Evolutionary conservation across 208 protist genomes (phyloP).

Genomic region (Blastocrithidia nonstop): DNA sequence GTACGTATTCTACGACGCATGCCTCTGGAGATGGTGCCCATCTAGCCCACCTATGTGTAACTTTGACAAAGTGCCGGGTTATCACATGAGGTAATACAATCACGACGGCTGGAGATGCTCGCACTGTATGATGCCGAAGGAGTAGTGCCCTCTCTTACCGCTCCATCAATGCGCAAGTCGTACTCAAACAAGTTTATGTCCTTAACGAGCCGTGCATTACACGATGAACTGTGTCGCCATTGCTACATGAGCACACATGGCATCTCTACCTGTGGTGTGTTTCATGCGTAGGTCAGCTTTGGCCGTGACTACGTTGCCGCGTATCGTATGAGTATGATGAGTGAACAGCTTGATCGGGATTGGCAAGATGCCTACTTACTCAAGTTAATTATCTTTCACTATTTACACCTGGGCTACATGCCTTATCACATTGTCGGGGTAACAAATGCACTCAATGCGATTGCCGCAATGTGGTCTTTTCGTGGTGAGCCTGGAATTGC

Average conservation of each 20-base stretch:
- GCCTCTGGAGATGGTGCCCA: constrained; percentile 40
- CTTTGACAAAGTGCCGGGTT: constrained; percentile 61
- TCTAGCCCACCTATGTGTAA: constrained; percentile 15
- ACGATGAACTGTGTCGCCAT: constrained; percentile 68
- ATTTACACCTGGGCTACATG: constrained; percentile 37
- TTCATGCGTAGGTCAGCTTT: constrained; percentile 69
- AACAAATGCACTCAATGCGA: constrained; percentile 61
- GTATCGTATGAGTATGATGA: constrained; percentile 83
- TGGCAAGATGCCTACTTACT: constrained; percentile 69
- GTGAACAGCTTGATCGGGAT: constrained; percentile 52
- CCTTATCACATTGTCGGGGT: constrained; percentile 78
- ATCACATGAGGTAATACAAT: constrained; percentile 19
- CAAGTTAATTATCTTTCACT: constrained; percentile 53
- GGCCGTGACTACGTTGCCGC: constrained; percentile 74
- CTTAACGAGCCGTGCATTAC: constrained; percentile 23
- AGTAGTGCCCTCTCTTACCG: constrained; percentile 21
- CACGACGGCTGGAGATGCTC: constrained; percentile 18
- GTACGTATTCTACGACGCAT: constrained; percentile 56
- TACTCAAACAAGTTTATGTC: constrained; percentile 42
- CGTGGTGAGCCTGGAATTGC: constrained; percentile 63
- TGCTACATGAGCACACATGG: constrained; percentile 58
- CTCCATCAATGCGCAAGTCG: constrained; percentile 20
- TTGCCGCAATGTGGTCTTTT: constrained; percentile 77
- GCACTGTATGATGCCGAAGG: constrained; percentile 41
- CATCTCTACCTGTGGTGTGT: constrained; percentile 49